phyloP scores from a whole-genome alignment of 768 basidiomycete genomes.

The Kwoniella pini region DNA sequence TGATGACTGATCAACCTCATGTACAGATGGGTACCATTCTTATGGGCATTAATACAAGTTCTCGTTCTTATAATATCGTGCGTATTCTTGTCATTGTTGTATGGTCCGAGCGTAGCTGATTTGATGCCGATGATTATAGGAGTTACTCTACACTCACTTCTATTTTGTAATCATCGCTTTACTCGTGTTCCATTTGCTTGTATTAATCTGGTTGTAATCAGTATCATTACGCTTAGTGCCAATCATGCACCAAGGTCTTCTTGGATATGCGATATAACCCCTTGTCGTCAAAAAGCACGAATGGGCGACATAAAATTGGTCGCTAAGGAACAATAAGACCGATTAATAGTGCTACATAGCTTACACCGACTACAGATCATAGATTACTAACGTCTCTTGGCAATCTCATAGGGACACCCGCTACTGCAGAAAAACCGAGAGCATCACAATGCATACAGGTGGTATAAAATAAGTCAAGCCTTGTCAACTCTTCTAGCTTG shows the following conservation, averaged over 20 bases:
- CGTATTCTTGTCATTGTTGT: conserved; percentile 5
- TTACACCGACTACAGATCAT: background rate
- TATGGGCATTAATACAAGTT: conserved; percentile 48
- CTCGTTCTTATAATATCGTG: conserved; percentile 46
- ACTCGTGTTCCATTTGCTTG: background rate
- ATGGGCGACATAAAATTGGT: background rate
- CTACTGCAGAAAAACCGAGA: background rate
- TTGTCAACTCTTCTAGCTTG: background rate
- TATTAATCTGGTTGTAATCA: background rate
- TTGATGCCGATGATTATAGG: conserved; percentile 7
- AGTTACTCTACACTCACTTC: conserved; percentile 46
- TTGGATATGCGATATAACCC: background rate
- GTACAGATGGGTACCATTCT: conserved; percentile 46
- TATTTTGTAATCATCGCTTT: conserved; percentile 30
- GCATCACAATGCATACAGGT: background rate
- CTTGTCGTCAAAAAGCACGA: background rate
- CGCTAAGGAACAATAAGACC: background rate
- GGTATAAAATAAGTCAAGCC: background rate
- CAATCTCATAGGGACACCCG: background rate
- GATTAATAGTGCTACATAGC: too few species aligned
- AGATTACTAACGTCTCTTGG: background rate
- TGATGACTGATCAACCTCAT: background rate
- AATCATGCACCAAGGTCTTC: background rate
- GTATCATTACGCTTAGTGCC: background rate
- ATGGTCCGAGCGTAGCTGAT: background rate